Conservation (phyloP, 148 eudicot species). For the Camellia granthamiana region DNA sequence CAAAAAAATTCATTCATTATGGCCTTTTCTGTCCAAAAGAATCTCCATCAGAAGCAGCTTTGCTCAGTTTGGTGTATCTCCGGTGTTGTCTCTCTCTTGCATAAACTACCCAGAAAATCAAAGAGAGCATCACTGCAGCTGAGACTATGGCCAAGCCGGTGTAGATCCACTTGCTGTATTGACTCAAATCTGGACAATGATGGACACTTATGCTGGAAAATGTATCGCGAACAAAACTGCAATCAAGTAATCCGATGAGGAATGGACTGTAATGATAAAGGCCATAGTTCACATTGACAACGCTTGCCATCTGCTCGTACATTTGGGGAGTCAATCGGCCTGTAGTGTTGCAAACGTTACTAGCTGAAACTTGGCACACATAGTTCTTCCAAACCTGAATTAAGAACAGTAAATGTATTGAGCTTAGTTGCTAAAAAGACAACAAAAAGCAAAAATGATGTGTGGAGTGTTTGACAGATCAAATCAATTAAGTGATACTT, state of each 20-base stretch:
- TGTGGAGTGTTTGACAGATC: no score
- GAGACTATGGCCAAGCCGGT: conserved; percentile 65
- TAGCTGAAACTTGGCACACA: conserved; percentile 39
- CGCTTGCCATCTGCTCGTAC: conserved; percentile 57
- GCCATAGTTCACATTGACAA: conserved; percentile 55
- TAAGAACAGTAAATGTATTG: not conserved
- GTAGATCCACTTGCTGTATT: conserved; percentile 57
- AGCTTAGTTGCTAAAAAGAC: not conserved
- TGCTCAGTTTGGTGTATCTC: conserved; percentile 49
- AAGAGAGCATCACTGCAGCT: conserved; percentile 67
- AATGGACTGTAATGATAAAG: conserved; percentile 63
- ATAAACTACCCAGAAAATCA: conserved; percentile 76
- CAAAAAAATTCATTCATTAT: not conserved
- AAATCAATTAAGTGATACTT: no score
- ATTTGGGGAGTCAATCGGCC: conserved; percentile 64
- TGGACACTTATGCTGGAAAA: conserved; percentile 39
- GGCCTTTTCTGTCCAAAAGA: conserved; percentile 22
- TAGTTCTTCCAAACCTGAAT: conserved; percentile 50
- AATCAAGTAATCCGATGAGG: conserved; percentile 59
- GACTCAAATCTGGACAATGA: conserved; percentile 59
- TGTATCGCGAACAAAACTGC: conserved; percentile 65
- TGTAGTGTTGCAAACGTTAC: conserved; percentile 44
- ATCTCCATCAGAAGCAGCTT: conserved; percentile 12
- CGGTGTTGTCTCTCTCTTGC: conserved; percentile 76
- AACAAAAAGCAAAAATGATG: not conserved